Conservation (phyloP, 805 yeast genomes). For the Kodamaea fukazawae region DNA sequence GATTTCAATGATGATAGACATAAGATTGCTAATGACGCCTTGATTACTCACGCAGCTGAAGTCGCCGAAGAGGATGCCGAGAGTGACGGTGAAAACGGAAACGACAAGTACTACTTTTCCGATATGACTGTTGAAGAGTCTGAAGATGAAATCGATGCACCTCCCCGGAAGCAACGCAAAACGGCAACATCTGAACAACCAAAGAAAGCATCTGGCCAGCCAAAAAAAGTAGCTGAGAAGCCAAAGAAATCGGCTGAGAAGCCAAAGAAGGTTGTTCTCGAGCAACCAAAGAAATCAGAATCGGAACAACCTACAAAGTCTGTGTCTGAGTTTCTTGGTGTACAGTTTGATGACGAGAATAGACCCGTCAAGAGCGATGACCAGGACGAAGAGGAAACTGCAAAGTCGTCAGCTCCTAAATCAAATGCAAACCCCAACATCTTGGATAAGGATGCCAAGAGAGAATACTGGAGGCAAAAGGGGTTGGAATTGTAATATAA, state of each 20-base stretch:
- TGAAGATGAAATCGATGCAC: slow-evolving; percentile 20
- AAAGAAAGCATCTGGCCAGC: background rate
- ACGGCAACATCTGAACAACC: slow-evolving; percentile 3
- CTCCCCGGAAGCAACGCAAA: slow-evolving; percentile 2
- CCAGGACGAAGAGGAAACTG: slow-evolving; percentile 5
- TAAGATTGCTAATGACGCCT: slow-evolving; percentile 60
- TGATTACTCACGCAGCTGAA: slow-evolving; percentile 26
- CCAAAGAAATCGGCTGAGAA: slow-evolving; percentile 13
- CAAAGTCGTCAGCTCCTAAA: background rate
- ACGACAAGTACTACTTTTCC: slow-evolving; percentile 42
- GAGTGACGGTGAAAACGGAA: slow-evolving; percentile 35
- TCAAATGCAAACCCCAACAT: slow-evolving; percentile 5
- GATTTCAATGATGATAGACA: slow-evolving; percentile 75
- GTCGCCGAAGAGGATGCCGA: slow-evolving; percentile 25
- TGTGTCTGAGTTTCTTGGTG: slow-evolving; percentile 11
- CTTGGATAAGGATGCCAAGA: slow-evolving; percentile 32
- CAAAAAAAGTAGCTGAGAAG: slow-evolving; percentile 5
- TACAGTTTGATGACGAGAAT: slow-evolving; percentile 6
- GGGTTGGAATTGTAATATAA: slow-evolving; percentile 31
- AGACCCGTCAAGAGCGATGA: background rate
- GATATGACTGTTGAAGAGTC: slow-evolving; percentile 39
- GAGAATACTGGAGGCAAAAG: slow-evolving; percentile 44
- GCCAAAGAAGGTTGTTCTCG: no score
- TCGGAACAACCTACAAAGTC: no score
- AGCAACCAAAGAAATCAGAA: no score